Evolutionary conservation across 1,284 basidiomycete genomes (phyloP), one percentile per base, ranked within the genome.

Genomic region (Leccinum holopus): DNA sequence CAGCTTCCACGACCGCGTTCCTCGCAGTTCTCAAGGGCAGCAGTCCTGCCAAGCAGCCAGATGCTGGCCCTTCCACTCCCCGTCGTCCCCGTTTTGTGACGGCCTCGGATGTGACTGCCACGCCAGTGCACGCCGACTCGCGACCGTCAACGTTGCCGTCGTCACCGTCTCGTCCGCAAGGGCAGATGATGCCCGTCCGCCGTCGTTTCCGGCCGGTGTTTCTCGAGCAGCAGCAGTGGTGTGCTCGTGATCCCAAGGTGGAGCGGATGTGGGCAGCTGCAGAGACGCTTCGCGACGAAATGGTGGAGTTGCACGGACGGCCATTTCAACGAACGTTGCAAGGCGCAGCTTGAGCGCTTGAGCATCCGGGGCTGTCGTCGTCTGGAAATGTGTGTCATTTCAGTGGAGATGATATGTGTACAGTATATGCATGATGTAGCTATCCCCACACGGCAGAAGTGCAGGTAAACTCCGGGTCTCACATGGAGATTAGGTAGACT

Each of bases 161-260:
- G 6, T 51, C 49, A 2, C 63, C 72, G 8, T 63, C 60, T 1
- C 63, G 59, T 28, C 65, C 63, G 4, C 63, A 63, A 35, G 60
- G 49, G 3, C 64, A 64, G n/a, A 2, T 25, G 0, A 62, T 18
- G 3, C 5, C 47, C 21, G 59, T 57, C 14, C 67, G 63, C 9
- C 41, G 41, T 16, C 68, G 70, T 11, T 76, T 75, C 58, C 61
- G 69, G 7, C 61, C 74, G 0, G 57, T 73, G 51, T 76, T 75
- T 55, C 60, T 76, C 9, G 73, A 76, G 28, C 73, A 72, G 12
- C 64, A 75, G 30, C 72, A 76, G 16, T 74, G 72, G 75, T 64
- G 55, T 5, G 64, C 65, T 16, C 65, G 60, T 30, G 75, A 74
- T 58, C 72, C 71, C 39, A 75, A 73, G 51, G 66, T 71, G n/a